Evolutionary conservation across 2,329 filamentous ascomycete species (phyloP), one percentile per base, ranked within the genome.

Genomic region (Aspergillus melleus): DNA sequence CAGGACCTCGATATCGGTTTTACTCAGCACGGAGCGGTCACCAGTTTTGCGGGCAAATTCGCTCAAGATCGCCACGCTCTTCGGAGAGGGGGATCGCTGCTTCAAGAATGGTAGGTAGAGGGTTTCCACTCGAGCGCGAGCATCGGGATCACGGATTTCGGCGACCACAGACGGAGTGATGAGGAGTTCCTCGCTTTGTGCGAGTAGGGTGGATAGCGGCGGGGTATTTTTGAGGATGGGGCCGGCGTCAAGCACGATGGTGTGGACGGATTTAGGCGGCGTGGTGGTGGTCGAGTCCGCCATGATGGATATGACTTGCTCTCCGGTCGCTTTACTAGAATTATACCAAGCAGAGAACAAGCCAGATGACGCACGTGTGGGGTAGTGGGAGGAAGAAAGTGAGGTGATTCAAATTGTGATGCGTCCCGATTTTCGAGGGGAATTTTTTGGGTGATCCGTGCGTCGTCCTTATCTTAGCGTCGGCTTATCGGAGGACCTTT

Each of bases 211-310:
- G 50, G 91, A 96, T 24, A 95, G 86, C 11, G 91, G 82, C 12
- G 94, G 92, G 65, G 95, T 89, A 78, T 97, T 97, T 74, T 94
- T 94, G 75, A 99, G 93, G 61, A 99, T 87, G 8, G 94, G 92
- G 26, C 93, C 94, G 3, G 95, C 90, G 73, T 99, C 95, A 66
- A 99, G 84, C 29, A 98, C 85, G 54, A 98, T 86, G 56, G 89
- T 90, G 79, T 96, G 88, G 53, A 96, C 87, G 0, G 88, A 84
- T 73, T 93, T 96, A 8, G 70, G 49, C 3, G 72, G 57, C 29
- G 62, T 32, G 12, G 66, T 42, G 14, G 66, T 42, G 11, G 66
- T 62, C 12, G 59, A 51, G 57, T 72, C 68, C 54, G 68, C 58
- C 69, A 72, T 74, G 12, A 26, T 59, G 54, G 53, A 14, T 36